phyloP scores from a whole-genome alignment of 23 red algal genomes.

The Gracilaria caudata region DNA sequence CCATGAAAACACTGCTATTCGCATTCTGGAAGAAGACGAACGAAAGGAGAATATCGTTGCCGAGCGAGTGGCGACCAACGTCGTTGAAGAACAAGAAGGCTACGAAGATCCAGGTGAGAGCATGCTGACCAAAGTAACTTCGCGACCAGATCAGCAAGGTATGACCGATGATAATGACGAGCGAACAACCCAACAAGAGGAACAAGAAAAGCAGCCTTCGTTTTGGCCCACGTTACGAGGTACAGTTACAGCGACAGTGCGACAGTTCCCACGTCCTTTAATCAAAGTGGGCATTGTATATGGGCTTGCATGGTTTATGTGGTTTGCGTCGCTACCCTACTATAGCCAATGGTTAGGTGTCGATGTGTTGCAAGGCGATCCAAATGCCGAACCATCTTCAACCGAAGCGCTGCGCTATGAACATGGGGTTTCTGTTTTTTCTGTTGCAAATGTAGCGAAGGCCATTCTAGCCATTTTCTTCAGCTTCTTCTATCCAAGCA shows the following conservation, averaged over 20 bases:
- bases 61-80: neutral
- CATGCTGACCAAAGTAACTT: neutral
- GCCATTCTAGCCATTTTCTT: constrained; percentile 49
- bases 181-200: neutral
- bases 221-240: constrained; percentile 21
- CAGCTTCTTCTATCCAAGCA: constrained; percentile 51
- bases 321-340: constrained; percentile 65
- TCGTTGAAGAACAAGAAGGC: neutral
- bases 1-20: neutral
- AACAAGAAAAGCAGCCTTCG: neutral
- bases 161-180: neutral
- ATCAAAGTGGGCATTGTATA: constrained; percentile 64
- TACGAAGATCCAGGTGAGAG: constrained; percentile 21
- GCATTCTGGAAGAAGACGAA: neutral
- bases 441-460: constrained; percentile 71
- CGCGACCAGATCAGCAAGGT: neutral
- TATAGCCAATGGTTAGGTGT: constrained; percentile 72
- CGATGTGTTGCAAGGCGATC: constrained; percentile 67
- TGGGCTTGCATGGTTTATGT: constrained; percentile 70
- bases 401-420: constrained; percentile 43
- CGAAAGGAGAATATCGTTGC: neutral
- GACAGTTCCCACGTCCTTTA: constrained; percentile 57
- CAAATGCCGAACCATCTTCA: constrained; percentile 45
- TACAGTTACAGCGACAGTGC: constrained; percentile 18
- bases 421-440: constrained; percentile 65